Conservation (phyloP, 2,329 filamentous ascomycete species). For the Coniochaeta pulveracea region DNA sequence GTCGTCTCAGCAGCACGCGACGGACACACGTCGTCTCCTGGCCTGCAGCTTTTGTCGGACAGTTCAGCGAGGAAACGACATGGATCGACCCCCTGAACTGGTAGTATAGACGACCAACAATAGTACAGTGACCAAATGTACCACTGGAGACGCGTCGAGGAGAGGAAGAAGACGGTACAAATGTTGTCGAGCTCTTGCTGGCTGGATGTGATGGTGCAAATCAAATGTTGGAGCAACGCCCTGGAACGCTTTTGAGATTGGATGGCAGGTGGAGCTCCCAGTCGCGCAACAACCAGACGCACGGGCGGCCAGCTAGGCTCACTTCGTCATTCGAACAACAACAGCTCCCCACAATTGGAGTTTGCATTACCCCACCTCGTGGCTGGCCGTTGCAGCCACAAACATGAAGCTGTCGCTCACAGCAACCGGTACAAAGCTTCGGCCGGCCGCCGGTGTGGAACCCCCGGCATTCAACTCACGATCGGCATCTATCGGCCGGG, state of each 20-base stretch:
- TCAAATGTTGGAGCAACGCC: no score
- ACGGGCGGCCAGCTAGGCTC: conserved; percentile 13
- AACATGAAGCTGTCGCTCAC: conserved; percentile 10
- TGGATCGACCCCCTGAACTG: no score
- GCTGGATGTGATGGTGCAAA: neutral
- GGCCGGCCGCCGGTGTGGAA: conserved; percentile 3
- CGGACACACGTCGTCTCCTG: conserved; percentile 3
- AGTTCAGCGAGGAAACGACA: neutral
- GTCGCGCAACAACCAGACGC: conserved; percentile 6
- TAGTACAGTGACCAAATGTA: no score
- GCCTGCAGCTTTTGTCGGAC: neutral
- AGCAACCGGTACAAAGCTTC: conserved; percentile 10
- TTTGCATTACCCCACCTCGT: conserved; percentile 12
- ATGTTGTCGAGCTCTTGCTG: neutral
- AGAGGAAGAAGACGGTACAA: neutral
- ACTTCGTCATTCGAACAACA: conserved; percentile 14
- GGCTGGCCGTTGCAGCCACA: conserved; percentile 9
- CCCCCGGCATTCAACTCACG: no score
- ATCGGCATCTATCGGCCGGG: no score
- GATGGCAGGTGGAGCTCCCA: neutral
- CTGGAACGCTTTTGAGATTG: conserved; percentile 7
- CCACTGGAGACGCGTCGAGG: neutral
- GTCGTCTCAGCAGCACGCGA: conserved; percentile 4
- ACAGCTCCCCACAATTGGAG: conserved; percentile 8
- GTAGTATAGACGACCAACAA: no score